Evolutionary conservation across 345 rosid species (phyloP).

Genomic region (Linum usitatissimum): DNA sequence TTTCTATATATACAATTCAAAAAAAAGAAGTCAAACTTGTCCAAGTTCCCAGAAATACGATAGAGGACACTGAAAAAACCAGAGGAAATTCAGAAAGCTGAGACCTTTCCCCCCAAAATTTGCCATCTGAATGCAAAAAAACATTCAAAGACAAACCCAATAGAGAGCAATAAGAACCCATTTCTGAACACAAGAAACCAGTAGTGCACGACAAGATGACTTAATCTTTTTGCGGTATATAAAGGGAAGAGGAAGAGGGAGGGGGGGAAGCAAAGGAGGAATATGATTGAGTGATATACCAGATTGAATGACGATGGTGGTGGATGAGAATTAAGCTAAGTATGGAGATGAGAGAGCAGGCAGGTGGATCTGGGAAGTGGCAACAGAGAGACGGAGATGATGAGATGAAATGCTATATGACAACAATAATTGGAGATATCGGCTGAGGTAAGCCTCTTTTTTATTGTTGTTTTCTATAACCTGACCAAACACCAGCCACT

Average conservation of each 20-base stretch:
- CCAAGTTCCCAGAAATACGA: no score
- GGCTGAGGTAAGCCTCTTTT: no score
- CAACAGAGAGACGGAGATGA: constrained; percentile 2
- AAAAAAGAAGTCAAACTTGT: not conserved
- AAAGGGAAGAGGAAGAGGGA: no score
- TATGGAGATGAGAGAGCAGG: constrained; percentile 7
- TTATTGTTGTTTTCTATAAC: no score
- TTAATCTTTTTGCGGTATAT: no score
- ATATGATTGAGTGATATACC: no score
- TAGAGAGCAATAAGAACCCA: not conserved
- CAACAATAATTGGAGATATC: no score
- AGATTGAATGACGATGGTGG: not conserved
- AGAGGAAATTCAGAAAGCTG: not conserved
- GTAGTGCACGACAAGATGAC: not conserved
- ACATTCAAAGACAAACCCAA: not conserved
- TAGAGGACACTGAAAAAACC: not conserved
- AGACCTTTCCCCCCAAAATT: not conserved
- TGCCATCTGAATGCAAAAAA: not conserved
- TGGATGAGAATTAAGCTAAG: constrained; percentile 12
- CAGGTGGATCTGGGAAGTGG: constrained; percentile 28
- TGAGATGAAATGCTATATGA: not conserved
- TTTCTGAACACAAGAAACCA: not conserved
- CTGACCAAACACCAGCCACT: no score
- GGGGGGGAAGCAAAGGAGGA: no score
- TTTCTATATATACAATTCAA: no score